Conservation (phyloP, 2,329 filamentous ascomycete genomes). For the Xylaria sp. region DNA sequence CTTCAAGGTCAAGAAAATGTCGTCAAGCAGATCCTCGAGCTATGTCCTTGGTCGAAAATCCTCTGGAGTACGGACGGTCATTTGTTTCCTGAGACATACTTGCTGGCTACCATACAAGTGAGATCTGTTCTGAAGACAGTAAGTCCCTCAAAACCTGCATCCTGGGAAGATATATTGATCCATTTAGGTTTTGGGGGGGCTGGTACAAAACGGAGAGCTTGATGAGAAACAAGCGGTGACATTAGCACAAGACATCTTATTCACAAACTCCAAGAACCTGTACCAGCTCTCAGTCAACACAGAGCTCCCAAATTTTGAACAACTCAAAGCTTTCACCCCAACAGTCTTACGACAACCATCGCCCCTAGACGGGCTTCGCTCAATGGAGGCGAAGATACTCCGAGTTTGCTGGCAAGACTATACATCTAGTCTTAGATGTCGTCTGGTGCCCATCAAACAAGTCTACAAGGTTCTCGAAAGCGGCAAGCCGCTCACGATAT, state of each 20-base stretch:
- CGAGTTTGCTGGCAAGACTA: slow-evolving; percentile 83
- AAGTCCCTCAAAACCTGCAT: neutral
- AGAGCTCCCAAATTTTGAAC: slow-evolving; percentile 44
- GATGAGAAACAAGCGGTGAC: slow-evolving; percentile 70
- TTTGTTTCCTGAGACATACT: slow-evolving; percentile 50
- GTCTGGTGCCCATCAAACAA: slow-evolving; percentile 73
- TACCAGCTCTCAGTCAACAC: slow-evolving; percentile 70
- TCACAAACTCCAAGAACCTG: slow-evolving; percentile 79
- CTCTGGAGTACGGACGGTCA: slow-evolving; percentile 86
- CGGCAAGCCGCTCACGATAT: slow-evolving; percentile 61
- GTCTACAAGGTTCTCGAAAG: slow-evolving; percentile 61
- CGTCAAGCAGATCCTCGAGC: slow-evolving; percentile 77
- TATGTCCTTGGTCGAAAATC: slow-evolving; percentile 79
- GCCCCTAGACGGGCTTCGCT: slow-evolving; percentile 35
- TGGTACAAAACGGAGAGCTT: slow-evolving; percentile 71
- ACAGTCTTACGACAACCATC: neutral
- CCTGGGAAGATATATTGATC: neutral
- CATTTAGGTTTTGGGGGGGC: slow-evolving; percentile 71
- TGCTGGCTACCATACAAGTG: slow-evolving; percentile 23
- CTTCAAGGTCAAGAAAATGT: slow-evolving; percentile 79
- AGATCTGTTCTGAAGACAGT: slow-evolving; percentile 24
- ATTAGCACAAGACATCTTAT: slow-evolving; percentile 75
- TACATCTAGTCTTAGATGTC: slow-evolving; percentile 72
- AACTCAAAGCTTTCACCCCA: slow-evolving; percentile 7
- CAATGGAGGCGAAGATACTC: slow-evolving; percentile 69